These are phyloP conservation scores for Tillandsia fasciculata DNA, from an alignment of 176 grass and related monocot species.

Conservation along the genomic window DNA sequence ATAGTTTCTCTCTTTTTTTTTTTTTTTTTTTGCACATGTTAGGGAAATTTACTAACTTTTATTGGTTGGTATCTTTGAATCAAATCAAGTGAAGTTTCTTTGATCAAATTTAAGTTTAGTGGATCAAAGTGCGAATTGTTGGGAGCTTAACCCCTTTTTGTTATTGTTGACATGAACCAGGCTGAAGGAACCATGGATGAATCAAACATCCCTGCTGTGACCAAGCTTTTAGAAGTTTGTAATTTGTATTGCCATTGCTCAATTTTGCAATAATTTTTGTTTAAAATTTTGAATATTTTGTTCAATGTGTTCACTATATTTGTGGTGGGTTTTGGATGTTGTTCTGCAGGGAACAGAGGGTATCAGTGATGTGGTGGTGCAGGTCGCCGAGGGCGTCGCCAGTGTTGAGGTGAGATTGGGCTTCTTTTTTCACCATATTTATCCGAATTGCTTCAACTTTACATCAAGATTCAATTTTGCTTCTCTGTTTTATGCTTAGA, in stretches of 20 bases:
- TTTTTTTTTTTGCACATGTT: no score
- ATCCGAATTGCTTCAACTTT: not conserved
- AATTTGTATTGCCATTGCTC: not conserved
- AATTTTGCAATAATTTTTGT: not conserved
- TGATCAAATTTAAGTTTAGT: no score
- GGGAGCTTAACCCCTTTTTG: no score
- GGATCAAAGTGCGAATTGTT: no score
- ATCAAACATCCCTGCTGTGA: constrained; percentile 10
- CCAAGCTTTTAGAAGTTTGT: constrained; percentile 14
- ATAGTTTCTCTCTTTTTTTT: no score
- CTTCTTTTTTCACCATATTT: not conserved
- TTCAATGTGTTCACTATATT: not conserved
- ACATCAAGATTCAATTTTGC: not conserved
- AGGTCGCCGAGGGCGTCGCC: constrained; percentile 50
- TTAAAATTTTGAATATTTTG: not conserved
- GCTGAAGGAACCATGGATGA: constrained; percentile 24
- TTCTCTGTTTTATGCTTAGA: not conserved
- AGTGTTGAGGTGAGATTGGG: constrained; percentile 52
- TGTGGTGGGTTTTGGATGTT: not conserved
- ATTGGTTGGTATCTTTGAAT: no score
- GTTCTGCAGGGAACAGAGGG: constrained; percentile 33
- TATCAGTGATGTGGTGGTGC: constrained; percentile 44
- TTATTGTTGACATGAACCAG: constrained; percentile 1
- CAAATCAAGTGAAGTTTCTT: no score
- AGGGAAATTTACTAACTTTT: no score